Conservation (phyloP, 139 green algal species). For the Chlamydomonas applanata region DNA sequence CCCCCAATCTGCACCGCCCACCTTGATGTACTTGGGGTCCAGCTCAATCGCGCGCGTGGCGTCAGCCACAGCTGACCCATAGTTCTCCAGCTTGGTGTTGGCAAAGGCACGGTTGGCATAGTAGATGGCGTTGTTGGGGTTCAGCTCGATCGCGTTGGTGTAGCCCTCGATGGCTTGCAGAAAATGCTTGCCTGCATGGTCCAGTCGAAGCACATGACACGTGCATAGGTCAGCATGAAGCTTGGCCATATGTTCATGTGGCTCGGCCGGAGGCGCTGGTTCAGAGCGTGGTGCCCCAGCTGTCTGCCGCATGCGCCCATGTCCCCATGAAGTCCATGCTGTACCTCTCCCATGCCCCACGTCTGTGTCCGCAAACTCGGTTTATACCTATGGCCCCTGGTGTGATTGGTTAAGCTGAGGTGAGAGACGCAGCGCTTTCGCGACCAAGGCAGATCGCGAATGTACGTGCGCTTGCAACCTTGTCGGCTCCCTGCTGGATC, state of each 20-base stretch:
- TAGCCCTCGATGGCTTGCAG: constrained; percentile 78
- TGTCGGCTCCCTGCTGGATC: background rate
- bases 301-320: no score
- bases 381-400: no score
- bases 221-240: background rate
- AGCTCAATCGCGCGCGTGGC: constrained; percentile 80
- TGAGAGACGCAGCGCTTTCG: no score
- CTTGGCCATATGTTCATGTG: no score
- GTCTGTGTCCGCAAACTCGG: no score
- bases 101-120: constrained; percentile 88
- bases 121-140: constrained; percentile 75
- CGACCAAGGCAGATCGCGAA: no score
- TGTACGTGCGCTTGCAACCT: background rate
- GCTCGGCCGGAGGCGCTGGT: no score
- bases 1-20: constrained; percentile 8
- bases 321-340: no score
- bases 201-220: background rate
- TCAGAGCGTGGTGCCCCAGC: no score
- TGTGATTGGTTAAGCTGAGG: no score
- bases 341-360: no score
- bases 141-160: constrained; percentile 75
- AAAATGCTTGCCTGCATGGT: constrained; percentile 89
- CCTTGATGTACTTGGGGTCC: constrained; percentile 87
- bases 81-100: constrained; percentile 87
- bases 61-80: constrained; percentile 88